phyloP scores from a whole-genome alignment of 495 filamentous ascomycete genomes.

The Aspergillus kassunensis region DNA sequence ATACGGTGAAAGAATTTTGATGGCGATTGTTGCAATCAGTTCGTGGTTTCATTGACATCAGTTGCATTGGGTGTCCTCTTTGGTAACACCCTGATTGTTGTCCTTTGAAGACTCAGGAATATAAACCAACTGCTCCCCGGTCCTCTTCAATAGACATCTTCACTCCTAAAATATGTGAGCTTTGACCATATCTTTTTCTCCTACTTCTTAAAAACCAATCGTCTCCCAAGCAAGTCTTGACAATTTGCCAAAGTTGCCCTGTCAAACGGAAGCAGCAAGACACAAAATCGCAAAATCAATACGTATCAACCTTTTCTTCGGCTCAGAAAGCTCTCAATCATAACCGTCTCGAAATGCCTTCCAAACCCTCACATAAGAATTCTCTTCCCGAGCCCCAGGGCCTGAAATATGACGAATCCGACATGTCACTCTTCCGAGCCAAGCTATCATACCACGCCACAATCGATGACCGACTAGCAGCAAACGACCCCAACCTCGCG shows the following conservation, averaged over 20 bases:
- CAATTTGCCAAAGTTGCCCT: background rate
- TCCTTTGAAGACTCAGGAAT: background rate
- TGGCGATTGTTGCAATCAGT: constrained; percentile 8
- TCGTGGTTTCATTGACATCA: constrained; percentile 13
- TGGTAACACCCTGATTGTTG: constrained; percentile 17
- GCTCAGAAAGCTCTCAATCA: background rate
- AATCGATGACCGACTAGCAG: constrained; percentile 34
- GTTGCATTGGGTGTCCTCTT: constrained; percentile 17
- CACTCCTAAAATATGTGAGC: background rate
- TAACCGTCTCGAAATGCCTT: constrained; percentile 20
- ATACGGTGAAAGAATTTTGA: constrained; percentile 18
- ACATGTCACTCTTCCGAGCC: constrained; percentile 41
- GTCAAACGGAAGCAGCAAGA: background rate
- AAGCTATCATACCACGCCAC: constrained; percentile 39
- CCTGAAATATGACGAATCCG: constrained; percentile 41
- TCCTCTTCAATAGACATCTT: background rate
- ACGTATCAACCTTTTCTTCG: background rate
- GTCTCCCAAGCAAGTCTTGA: background rate
- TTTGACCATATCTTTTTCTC: background rate
- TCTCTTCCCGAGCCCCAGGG: constrained; percentile 36
- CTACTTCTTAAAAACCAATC: background rate
- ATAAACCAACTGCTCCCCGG: constrained; percentile 4
- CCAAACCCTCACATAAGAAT: constrained; percentile 24
- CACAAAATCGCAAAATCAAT: background rate
- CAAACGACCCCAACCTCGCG: constrained; percentile 32